These are phyloP conservation scores for Bryoerythrophyllum caledonicum DNA, from an alignment of 225 moss, liverwort and hornwort genomes.

Conservation along the genomic window DNA sequence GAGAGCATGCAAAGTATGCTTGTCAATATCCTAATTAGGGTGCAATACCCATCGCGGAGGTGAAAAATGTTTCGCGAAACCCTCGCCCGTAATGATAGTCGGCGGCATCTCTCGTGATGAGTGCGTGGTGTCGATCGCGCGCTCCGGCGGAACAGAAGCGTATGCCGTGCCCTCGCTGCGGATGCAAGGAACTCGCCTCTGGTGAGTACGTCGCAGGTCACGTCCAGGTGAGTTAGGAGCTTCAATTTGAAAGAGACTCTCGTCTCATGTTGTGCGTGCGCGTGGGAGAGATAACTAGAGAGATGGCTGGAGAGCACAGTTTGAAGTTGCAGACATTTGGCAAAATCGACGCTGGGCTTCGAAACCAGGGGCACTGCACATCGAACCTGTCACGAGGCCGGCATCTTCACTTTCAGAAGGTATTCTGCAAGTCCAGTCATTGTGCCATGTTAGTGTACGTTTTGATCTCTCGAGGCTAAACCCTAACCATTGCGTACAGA, in stretches of 20 bases:
- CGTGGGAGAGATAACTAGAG: too few species aligned
- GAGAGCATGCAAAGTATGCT: background rate
- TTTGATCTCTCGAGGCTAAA: background rate
- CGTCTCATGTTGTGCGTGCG: too few species aligned
- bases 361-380: background rate
- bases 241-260: too few species aligned
- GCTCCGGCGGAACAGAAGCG: too few species aligned
- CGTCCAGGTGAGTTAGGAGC: too few species aligned
- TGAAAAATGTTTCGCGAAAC: background rate
- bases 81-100: background rate
- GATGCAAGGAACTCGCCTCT: too few species aligned
- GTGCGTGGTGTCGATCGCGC: background rate
- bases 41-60: background rate
- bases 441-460: background rate
- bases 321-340: background rate
- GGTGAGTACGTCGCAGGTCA: too few species aligned
- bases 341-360: background rate
- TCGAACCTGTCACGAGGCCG: background rate
- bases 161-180: too few species aligned
- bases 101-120: background rate
- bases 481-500: background rate
- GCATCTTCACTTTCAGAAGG: slow-evolving; percentile 10
- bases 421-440: background rate
- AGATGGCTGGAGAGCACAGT: too few species aligned
- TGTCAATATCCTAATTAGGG: background rate